phyloP scores from a whole-genome alignment of 192 early-diverging fungal genomes.

The Funneliformis mosseae region DNA sequence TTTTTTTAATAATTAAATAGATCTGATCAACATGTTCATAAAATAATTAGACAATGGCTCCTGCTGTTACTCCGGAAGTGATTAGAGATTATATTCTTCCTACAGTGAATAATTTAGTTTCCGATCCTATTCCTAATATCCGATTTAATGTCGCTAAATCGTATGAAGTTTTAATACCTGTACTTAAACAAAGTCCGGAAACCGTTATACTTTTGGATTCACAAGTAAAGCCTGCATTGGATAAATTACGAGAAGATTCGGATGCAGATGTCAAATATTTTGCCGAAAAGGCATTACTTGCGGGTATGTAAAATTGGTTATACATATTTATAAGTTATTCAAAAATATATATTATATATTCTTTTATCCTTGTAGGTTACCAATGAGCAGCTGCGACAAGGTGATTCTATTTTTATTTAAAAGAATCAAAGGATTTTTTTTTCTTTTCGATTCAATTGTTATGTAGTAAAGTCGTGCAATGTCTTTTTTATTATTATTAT shows the following conservation, averaged over 20 bases:
- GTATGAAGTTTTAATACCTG: constrained; percentile 79
- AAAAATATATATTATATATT: background rate
- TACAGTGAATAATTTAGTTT: constrained; percentile 76
- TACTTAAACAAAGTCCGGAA: constrained; percentile 68
- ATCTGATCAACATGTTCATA: background rate
- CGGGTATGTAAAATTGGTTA: constrained; percentile 38
- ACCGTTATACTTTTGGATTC: constrained; percentile 62
- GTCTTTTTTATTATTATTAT: background rate
- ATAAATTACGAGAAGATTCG: constrained; percentile 81
- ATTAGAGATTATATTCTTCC: constrained; percentile 90
- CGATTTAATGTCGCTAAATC: constrained; percentile 99
- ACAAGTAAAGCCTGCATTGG: constrained; percentile 79
- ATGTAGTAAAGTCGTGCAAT: background rate
- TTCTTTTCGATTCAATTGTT: too few relatives aligned
- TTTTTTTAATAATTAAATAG: background rate
- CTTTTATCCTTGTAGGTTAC: background rate
- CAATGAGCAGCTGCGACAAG: background rate
- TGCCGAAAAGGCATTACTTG: constrained; percentile 73
- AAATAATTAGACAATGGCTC: constrained; percentile 73
- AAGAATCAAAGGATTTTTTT: background rate
- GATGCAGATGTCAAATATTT: constrained; percentile 96
- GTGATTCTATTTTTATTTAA: background rate
- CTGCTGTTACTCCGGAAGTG: constrained; percentile 83
- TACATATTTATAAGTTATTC: background rate
- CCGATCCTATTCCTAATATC: constrained; percentile 98